Conservation (phyloP, 768 basidiomycete genomes). For the Fistulinella prunicolor region DNA sequence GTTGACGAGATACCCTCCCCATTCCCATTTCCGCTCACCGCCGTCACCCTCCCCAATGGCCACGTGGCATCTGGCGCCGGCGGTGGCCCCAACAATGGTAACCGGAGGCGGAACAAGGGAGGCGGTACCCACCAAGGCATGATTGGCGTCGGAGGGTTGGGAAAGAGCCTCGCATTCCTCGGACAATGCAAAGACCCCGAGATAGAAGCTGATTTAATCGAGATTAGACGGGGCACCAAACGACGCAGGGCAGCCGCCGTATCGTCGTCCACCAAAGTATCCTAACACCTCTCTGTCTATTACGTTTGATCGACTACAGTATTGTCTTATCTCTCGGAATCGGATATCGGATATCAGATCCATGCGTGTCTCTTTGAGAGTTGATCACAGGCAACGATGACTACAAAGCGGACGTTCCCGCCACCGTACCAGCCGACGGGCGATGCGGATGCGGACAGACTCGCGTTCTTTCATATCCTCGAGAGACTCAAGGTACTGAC, state of each 20-base stretch:
- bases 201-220: conserved; percentile 71
- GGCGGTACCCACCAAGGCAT: conserved; percentile 54
- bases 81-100: conserved; percentile 38
- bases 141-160: conserved; percentile 59
- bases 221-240: conserved; percentile 77
- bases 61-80: conserved; percentile 34
- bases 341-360: conserved; percentile 20
- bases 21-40: conserved; percentile 72
- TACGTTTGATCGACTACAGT: conserved; percentile 3
- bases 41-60: conserved; percentile 42
- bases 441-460: conserved; percentile 57
- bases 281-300: conserved; percentile 10
- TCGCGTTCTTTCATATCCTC: conserved; percentile 88
- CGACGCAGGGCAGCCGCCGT: conserved; percentile 36
- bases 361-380: too few relatives aligned
- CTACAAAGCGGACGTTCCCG: conserved; percentile 47
- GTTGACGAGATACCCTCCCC: conserved; percentile 87
- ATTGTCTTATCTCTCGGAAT: conserved; percentile 31
- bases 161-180: conserved; percentile 65
- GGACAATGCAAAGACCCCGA: conserved; percentile 62
- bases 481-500: conserved; percentile 79
- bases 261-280: conserved; percentile 31
- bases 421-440: conserved; percentile 57
- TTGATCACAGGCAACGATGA: too few relatives aligned
- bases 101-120: conserved; percentile 48